These are phyloP conservation scores for Neurospora sp. DNA, from an alignment of 495 filamentous ascomycete genomes.

Conservation along the genomic window DNA sequence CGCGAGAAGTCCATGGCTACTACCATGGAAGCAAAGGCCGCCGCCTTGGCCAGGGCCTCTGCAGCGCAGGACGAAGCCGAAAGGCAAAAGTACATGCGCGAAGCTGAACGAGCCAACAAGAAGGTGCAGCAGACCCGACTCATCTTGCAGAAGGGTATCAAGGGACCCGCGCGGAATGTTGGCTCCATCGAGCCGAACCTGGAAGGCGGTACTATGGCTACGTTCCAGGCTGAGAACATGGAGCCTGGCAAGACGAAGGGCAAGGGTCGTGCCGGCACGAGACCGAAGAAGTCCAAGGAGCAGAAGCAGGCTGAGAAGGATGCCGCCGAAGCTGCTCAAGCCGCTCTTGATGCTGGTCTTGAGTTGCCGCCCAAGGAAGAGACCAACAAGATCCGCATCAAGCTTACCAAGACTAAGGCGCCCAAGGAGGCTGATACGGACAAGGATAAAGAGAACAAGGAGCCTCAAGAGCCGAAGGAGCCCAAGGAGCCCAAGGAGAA, in stretches of 20 bases:
- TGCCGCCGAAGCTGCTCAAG: conserved; percentile 77
- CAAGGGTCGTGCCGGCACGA: conserved; percentile 55
- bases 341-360: conserved; percentile 72
- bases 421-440: conserved; percentile 21
- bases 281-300: conserved; percentile 84
- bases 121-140: conserved; percentile 78
- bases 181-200: conserved; percentile 70
- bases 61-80: conserved; percentile 69
- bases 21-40: conserved; percentile 74
- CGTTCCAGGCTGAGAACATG: conserved; percentile 61
- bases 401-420: conserved; percentile 33
- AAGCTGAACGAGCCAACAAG: conserved; percentile 75
- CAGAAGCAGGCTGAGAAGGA: conserved; percentile 96
- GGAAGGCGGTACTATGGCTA: conserved; percentile 78
- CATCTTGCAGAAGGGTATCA: conserved; percentile 73
- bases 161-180: conserved; percentile 68
- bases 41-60: conserved; percentile 66
- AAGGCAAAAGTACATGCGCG: conserved; percentile 61
- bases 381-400: conserved; percentile 48
- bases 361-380: conserved; percentile 66
- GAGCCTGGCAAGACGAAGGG: conserved; percentile 52
- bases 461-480: conserved; percentile 36
- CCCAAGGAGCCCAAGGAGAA: conserved; percentile 56
- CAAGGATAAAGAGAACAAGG: conserved; percentile 37
- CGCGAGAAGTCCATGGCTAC: conserved; percentile 87